These are phyloP conservation scores for Phylloporus rhodoxanthus DNA, from an alignment of 768 basidiomycete genomes.

Conservation along the genomic window DNA sequence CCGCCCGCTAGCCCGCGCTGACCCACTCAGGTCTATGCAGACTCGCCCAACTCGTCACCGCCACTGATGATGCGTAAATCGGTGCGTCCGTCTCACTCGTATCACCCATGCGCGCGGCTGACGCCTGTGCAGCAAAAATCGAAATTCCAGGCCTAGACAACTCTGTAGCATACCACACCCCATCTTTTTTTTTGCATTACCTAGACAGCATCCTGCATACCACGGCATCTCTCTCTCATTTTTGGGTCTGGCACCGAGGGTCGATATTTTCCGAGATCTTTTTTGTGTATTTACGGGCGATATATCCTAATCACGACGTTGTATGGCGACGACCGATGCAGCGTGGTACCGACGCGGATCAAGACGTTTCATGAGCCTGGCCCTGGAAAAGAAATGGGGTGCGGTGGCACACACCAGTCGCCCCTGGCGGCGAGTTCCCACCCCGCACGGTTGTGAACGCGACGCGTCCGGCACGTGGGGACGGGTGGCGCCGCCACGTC, in stretches of 20 bases:
- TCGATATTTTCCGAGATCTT: background rate
- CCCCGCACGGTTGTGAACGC: too few species aligned
- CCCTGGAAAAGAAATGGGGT: too few species aligned
- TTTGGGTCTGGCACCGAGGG: background rate
- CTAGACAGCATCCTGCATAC: too few species aligned
- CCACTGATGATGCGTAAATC: slow-evolving; percentile 56
- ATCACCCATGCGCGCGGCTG: background rate
- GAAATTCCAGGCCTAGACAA: slow-evolving; percentile 31
- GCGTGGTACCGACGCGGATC: too few species aligned
- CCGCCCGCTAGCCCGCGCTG: slow-evolving; percentile 1
- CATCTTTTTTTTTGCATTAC: slow-evolving; percentile 9
- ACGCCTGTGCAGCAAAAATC: slow-evolving; percentile 24
- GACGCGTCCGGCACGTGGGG: too few species aligned
- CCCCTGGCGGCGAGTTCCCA: too few species aligned
- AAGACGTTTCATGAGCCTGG: too few species aligned
- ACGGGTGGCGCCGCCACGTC: too few species aligned
- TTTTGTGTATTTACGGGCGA: background rate
- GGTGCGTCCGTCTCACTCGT: slow-evolving; percentile 24
- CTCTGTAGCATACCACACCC: slow-evolving; percentile 27
- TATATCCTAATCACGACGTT: too few species aligned
- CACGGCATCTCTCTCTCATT: too few species aligned
- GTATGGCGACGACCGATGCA: too few species aligned
- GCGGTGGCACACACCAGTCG: too few species aligned
- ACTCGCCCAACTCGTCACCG: slow-evolving; percentile 36
- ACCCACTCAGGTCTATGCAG: slow-evolving; percentile 31